Base-by-base conservation (phyloP, 352 stramenopile genomes). In the Phytophthora hybrid region DNA sequence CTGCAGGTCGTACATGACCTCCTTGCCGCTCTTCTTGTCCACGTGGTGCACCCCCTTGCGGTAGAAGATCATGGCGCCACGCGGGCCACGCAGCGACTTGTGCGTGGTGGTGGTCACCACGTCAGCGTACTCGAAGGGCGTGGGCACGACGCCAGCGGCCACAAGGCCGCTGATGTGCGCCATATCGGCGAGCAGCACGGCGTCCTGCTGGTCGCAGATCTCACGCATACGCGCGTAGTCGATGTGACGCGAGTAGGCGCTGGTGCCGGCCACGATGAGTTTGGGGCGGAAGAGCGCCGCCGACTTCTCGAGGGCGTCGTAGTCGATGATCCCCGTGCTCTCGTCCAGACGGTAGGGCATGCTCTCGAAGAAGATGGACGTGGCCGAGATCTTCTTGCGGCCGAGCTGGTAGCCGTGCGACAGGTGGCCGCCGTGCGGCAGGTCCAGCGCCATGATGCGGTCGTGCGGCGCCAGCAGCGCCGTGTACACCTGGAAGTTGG, bases 51-150 rank as follows among this genome's bases (percentile, higher is more conserved):
- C 78, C 9, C 92, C 98, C 84, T 99, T 99, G 63, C 98, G 89
- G 87, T 98, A 99, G 79, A 99, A 99, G 83, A 99, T 99, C 98
- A 99, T 99, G 52, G 97, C 98, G 52, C 97, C 98, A 70, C 98
- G 93, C 10, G 98, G 98, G 39, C 98, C 98, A 67, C 98, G 91
- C 26, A 99, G 89, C 67, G 94, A 99, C 88, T 99, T 99, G 92
- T 99, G 98, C 47, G 98, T 99, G 44, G 98, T 99, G 16, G 98
- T 99, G 37, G 98, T 99, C 34, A 99, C 98, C 55, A 99, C 97
- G 80, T 99, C 98, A 1, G 95, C 94, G 77, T 97, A 98, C 55
- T 99, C 93, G 71, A 99, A 99, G 26, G 98, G 98, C 29, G 93
- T 98, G 1, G 98, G 98, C 63, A 99, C 97, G 9, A 99, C 96